phyloP scores from a whole-genome alignment of 2,329 filamentous ascomycete species.

The Talaromyces sp. region DNA sequence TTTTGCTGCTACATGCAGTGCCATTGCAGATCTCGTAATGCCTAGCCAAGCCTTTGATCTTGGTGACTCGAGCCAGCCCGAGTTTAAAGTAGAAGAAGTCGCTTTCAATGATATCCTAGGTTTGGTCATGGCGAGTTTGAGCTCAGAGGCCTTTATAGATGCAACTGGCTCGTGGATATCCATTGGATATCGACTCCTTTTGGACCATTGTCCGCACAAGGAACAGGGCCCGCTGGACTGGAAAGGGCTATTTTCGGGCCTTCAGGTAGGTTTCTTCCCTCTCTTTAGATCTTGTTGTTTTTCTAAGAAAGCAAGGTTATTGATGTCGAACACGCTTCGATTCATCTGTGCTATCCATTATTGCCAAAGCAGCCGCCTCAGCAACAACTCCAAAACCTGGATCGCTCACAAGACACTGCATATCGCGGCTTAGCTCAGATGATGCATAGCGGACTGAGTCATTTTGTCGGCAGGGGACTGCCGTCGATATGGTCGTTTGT shows the following conservation, averaged over 20 bases:
- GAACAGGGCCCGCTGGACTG: constrained; percentile 16
- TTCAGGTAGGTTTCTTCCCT: constrained; percentile 16
- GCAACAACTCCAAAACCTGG: constrained; percentile 15
- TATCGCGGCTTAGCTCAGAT: constrained; percentile 24
- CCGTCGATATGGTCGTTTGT: constrained; percentile 26
- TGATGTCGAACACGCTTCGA: constrained; percentile 26
- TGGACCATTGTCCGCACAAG: constrained; percentile 19
- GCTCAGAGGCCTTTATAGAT: constrained; percentile 23
- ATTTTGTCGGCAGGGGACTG: constrained; percentile 23
- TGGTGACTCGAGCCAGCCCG: background rate
- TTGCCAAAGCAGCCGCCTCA: constrained; percentile 20
- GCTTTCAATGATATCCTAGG: constrained; percentile 23
- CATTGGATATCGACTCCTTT: constrained; percentile 23
- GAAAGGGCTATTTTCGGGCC: constrained; percentile 21
- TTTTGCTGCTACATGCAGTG: constrained; percentile 20
- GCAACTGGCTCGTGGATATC: constrained; percentile 25
- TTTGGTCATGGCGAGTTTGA: constrained; percentile 25
- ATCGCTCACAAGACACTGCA: constrained; percentile 18
- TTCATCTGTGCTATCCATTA: constrained; percentile 25
- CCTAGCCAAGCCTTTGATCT: constrained; percentile 4
- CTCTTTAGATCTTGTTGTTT: background rate
- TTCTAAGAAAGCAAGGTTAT: constrained; percentile 16
- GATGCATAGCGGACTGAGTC: constrained; percentile 25
- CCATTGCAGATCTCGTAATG: constrained; percentile 20
- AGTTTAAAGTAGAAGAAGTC: constrained; percentile 8